Percentiles rank a stretch among this genome's conserved stretches.
phyloP scores from a whole-genome alignment of 768 basidiomycete genomes.

The Serendipita indica region DNA sequence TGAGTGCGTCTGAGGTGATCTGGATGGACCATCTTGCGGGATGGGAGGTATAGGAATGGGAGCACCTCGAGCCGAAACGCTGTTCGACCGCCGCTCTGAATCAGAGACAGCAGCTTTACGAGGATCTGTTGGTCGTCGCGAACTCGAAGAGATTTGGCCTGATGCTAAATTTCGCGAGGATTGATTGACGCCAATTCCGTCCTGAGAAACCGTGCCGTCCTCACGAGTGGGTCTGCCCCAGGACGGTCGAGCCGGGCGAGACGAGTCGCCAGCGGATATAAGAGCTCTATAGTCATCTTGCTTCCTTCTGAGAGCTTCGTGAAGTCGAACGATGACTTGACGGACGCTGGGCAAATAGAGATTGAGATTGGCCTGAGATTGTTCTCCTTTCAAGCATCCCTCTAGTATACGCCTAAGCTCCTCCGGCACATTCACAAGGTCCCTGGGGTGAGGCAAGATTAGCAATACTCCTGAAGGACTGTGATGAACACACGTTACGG shows the following conservation, averaged over 20 bases:
- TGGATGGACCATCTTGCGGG: not conserved
- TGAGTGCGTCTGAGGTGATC: not conserved
- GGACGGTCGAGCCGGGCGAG: constrained; percentile 41
- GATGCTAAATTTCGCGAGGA: not conserved
- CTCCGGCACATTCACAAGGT: constrained; percentile 74
- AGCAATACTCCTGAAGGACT: constrained; percentile 12
- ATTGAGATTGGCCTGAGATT: constrained; percentile 69
- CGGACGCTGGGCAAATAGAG: constrained; percentile 83
- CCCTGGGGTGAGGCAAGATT: constrained; percentile 32
- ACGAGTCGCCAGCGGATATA: constrained; percentile 39
- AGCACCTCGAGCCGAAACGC: not conserved
- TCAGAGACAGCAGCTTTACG: not conserved
- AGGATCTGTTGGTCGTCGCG: not conserved
- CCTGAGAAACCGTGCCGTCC: too few relatives aligned
- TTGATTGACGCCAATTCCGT: not conserved
- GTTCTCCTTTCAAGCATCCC: constrained; percentile 81
- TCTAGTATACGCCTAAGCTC: constrained; percentile 83
- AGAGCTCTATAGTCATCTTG: constrained; percentile 65
- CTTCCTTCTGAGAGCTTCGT: constrained; percentile 84
- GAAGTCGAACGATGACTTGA: constrained; percentile 74
- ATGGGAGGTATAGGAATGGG: constrained; percentile 1
- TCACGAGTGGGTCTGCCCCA: constrained; percentile 15
- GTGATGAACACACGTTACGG: constrained; percentile 61
- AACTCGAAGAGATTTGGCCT: not conserved
- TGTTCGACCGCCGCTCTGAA: not conserved